These are phyloP conservation scores for Diversispora eburnea DNA, from an alignment of 192 early-diverging fungal genomes.

Conservation along the genomic window DNA sequence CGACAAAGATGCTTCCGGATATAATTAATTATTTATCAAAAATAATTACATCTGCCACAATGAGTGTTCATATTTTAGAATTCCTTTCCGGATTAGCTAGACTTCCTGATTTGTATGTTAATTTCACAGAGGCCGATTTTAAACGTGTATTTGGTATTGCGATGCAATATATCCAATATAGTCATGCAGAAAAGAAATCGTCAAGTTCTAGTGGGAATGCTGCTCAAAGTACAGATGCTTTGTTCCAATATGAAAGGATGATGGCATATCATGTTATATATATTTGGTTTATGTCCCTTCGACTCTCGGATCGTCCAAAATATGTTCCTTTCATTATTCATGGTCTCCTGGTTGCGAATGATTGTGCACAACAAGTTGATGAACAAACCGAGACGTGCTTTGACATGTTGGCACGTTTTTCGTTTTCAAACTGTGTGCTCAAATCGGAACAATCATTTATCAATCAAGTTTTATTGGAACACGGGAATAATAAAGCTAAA, in stretches of 20 bases:
- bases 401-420: conserved; percentile 89
- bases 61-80: conserved; percentile 85
- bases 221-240: conserved; percentile 41
- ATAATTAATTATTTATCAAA: conserved; percentile 76
- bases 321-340: conserved; percentile 80
- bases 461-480: conserved; percentile 50
- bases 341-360: conserved; percentile 65
- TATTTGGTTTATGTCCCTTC: conserved; percentile 82
- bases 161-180: conserved; percentile 77
- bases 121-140: conserved; percentile 77
- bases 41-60: conserved; percentile 70
- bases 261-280: conserved; percentile 92
- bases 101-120: conserved; percentile 70
- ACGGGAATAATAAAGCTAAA: conserved; percentile 43
- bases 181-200: conserved; percentile 34
- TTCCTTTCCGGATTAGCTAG: conserved; percentile 87
- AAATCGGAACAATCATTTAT: conserved; percentile 55
- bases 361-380: conserved; percentile 51
- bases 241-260: conserved; percentile 77
- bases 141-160: conserved; percentile 90
- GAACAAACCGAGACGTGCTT: conserved; percentile 90
- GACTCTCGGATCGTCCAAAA: conserved; percentile 68
- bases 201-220: not conserved
- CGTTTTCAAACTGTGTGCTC: conserved; percentile 67
- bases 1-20: conserved; percentile 67